These are phyloP conservation scores for Cornus florida DNA, from an alignment of 148 eudicot genomes.

Conservation along the genomic window DNA sequence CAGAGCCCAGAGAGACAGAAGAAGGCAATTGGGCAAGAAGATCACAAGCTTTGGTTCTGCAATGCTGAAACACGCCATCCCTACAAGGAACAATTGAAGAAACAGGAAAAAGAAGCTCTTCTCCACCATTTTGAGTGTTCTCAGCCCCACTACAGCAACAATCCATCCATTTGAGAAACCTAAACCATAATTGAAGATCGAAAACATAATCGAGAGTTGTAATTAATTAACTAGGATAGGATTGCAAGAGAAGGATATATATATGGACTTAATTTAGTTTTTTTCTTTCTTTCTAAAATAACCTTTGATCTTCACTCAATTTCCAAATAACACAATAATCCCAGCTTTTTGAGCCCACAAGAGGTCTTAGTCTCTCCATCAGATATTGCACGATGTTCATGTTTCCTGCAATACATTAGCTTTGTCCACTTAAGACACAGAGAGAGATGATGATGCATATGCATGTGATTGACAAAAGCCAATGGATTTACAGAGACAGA, in stretches of 20 bases:
- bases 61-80: conserved; percentile 64
- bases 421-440: not conserved
- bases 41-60: conserved; percentile 58
- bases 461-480: not conserved
- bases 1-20: conserved; percentile 66
- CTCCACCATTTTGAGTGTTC: conserved; percentile 28
- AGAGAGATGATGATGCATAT: not conserved
- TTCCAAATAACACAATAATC: conserved; percentile 86
- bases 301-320: conserved; percentile 88
- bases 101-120: conserved; percentile 31
- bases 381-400: conserved; percentile 41
- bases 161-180: conserved; percentile 73
- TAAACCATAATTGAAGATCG: conserved; percentile 15
- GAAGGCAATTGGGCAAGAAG: conserved; percentile 69
- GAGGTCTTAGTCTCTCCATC: conserved; percentile 63
- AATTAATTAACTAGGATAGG: not conserved
- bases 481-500: not conserved
- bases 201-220: not conserved
- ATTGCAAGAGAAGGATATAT: not conserved
- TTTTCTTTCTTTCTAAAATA: no score
- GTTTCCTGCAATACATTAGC: conserved; percentile 24
- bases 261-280: not conserved
- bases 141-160: conserved; percentile 78
- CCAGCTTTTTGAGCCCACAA: conserved; percentile 70
- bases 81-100: conserved; percentile 48